Percentiles rank a stretch among this genome's conserved stretches.
These are phyloP conservation scores for Abrus pulchellus DNA, from an alignment of 306 rosid genomes.

Conservation along the genomic window DNA sequence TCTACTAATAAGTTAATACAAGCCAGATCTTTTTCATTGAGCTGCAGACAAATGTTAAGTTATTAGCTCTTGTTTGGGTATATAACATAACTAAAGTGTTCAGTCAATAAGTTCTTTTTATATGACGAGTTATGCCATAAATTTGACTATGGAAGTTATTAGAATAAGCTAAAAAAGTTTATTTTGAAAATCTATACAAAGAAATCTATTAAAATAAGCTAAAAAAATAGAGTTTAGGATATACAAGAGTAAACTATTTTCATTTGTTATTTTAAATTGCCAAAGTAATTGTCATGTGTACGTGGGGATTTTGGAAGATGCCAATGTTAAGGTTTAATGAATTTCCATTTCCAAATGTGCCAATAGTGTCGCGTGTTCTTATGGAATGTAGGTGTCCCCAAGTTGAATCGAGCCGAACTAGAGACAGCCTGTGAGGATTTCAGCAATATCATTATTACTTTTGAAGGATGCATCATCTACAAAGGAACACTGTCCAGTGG, in stretches of 20 bases:
- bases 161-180: no score
- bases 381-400: conserved; percentile 82
- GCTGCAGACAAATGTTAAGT: not conserved
- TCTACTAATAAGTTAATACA: not conserved
- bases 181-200: no score
- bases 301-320: not conserved
- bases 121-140: no score
- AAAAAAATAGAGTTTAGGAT: no score
- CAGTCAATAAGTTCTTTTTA: no score
- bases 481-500: conserved; percentile 96
- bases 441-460: conserved; percentile 75
- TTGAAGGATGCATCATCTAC: conserved; percentile 62
- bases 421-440: conserved; percentile 97
- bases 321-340: not conserved
- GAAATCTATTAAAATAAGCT: no score
- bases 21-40: not conserved
- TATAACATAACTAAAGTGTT: no score
- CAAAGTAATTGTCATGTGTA: no score
- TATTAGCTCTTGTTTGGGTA: no score
- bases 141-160: no score
- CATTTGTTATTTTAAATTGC: no score
- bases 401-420: conserved; percentile 79
- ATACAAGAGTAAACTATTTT: no score
- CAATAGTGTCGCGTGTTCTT: not conserved
- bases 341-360: not conserved